phyloP scores from a whole-genome alignment of 805 yeast species.

The Wickerhamiella parazyma region DNA sequence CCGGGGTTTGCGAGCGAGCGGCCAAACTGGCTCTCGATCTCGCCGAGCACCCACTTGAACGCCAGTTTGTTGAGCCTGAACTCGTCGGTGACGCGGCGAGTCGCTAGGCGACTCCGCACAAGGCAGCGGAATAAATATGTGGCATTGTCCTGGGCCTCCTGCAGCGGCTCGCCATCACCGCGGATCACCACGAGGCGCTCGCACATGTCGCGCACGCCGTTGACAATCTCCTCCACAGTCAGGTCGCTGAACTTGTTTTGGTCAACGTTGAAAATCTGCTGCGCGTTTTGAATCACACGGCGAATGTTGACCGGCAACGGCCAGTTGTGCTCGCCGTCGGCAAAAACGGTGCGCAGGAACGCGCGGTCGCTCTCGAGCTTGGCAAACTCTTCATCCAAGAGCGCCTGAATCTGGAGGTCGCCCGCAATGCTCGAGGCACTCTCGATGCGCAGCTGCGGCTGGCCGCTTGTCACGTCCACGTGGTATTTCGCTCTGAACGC shows the following conservation, averaged over 20 bases:
- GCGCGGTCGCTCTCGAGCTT: conserved; percentile 68
- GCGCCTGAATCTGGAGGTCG: conserved; percentile 66
- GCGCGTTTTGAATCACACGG: conserved; percentile 93
- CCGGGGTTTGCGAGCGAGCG: conserved; percentile 90
- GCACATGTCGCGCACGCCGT: conserved; percentile 56
- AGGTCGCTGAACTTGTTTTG: conserved; percentile 82
- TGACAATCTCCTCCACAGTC: conserved; percentile 66
- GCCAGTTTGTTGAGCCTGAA: conserved; percentile 72
- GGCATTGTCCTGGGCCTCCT: conserved; percentile 88
- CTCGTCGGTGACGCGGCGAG: conserved; percentile 85
- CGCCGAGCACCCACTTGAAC: conserved; percentile 92
- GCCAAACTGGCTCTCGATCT: conserved; percentile 84
- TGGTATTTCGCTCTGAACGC: conserved; percentile 74
- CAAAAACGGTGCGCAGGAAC: conserved; percentile 64
- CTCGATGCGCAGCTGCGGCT: conserved; percentile 61
- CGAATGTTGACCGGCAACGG: conserved; percentile 95
- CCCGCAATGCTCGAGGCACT: conserved; percentile 85
- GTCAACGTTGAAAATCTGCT: conserved; percentile 90
- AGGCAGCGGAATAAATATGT: conserved; percentile 80
- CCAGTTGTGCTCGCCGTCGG: conserved; percentile 93
- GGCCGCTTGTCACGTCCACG: conserved; percentile 63
- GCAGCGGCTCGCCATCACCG: conserved; percentile 57
- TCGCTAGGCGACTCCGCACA: conserved; percentile 80
- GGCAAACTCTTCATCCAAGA: conserved; percentile 71
- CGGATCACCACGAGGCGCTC: conserved; percentile 61